Conservation (phyloP, 768 basidiomycete species). For the Clavaria fumosa region DNA sequence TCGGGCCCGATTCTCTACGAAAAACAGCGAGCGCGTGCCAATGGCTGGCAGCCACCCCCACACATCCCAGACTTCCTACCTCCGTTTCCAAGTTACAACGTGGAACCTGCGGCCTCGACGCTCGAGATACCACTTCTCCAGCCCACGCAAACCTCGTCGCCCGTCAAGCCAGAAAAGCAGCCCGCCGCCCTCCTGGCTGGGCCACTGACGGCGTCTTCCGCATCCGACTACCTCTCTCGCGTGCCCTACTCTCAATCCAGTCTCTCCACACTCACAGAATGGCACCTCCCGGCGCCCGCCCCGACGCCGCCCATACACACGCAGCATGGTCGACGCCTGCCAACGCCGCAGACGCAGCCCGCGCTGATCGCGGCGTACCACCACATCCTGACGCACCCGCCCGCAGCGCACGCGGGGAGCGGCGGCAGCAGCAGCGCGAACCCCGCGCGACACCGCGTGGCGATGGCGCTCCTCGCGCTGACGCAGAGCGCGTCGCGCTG, state of each 20-base stretch:
- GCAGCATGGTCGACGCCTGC: conserved; percentile 15
- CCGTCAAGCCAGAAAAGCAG: conserved; percentile 22
- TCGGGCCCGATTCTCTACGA: conserved; percentile 42
- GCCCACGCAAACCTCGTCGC: conserved; percentile 16
- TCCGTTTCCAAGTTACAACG: conserved; percentile 37
- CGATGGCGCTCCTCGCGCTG: conserved; percentile 49
- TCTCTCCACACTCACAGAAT: conserved; percentile 45
- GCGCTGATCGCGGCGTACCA: conserved; percentile 58
- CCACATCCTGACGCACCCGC: conserved; percentile 60
- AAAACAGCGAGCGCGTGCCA: conserved; percentile 40
- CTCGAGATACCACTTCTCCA: conserved; percentile 23
- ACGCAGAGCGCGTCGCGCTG: conserved; percentile 44
- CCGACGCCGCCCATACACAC: conserved; percentile 12
- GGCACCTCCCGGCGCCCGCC: conserved; percentile 45
- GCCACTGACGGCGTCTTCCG: conserved; percentile 31
- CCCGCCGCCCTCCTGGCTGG: conserved; percentile 26
- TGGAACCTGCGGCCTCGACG: conserved; percentile 18
- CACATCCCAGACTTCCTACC: conserved; percentile 56
- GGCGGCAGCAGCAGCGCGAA: conserved; percentile 30
- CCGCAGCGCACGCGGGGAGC: no score
- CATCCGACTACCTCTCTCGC: conserved; percentile 56
- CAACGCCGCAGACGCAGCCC: conserved; percentile 44
- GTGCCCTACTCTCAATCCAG: conserved; percentile 65
- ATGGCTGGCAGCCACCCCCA: conserved; percentile 44
- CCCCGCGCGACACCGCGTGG: conserved; percentile 58